Evolutionary conservation across 108 stramenopile genomes (phyloP).

Genomic region (Discostella stelligeroides): DNA sequence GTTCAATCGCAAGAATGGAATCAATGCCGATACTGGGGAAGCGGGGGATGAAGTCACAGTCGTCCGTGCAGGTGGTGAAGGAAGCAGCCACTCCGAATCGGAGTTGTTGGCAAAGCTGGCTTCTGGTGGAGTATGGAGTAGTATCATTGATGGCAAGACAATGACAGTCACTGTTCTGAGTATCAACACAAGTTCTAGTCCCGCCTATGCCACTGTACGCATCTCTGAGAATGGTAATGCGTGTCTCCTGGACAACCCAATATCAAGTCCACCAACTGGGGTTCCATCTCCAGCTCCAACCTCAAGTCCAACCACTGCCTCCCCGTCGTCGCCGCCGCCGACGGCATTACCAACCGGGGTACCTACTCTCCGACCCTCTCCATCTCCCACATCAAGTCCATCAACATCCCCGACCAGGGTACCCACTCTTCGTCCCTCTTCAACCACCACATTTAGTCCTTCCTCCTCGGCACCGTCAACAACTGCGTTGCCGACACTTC

Average conservation of each 20-base stretch:
- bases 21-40: conserved; percentile 51
- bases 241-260: background rate
- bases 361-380: no score
- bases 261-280: no score
- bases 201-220: background rate
- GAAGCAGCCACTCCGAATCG: conserved; percentile 42
- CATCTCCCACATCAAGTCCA: no score
- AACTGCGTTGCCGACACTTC: no score
- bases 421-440: no score
- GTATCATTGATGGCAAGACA: background rate
- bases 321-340: no score
- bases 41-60: conserved; percentile 47
- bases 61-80: conserved; percentile 19
- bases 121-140: conserved; percentile 14
- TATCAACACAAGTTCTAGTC: background rate
- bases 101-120: conserved; percentile 38
- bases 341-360: no score
- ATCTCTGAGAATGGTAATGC: conserved; percentile 4
- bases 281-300: no score
- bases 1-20: conserved; percentile 52
- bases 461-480: no score
- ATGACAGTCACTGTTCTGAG: background rate
- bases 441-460: no score
- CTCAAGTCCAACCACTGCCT: no score
- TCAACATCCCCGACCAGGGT: conserved; percentile 28